Evolutionary conservation across 2,329 filamentous ascomycete genomes (phyloP), one percentile per base, ranked within the genome.

Genomic region (Dactylellina leptospora): DNA sequence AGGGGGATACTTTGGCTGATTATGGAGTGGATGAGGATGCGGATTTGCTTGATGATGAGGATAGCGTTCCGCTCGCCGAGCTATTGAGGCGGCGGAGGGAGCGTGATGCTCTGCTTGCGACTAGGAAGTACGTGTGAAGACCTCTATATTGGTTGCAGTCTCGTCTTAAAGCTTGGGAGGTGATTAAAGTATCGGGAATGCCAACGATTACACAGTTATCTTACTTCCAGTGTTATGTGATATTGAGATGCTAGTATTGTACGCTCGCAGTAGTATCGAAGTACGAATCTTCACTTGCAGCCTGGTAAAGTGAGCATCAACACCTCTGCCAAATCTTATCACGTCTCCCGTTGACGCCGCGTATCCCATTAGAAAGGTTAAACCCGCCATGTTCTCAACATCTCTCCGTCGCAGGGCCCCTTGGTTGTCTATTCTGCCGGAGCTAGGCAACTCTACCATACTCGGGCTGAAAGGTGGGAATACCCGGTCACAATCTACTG

Each of bases 11-110:
- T 30, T 80, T 95, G 53, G 83, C 85, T 42, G 91, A 95, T 76
- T 95, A 88, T 77, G 91, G 91, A 1, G 90, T 95, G 0, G 91
- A 93, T 75, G 89, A 92, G 76, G 89, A 90, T 11, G 85, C 84
- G 0, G 88, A 92, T 71, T 82, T 84, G 48, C 16, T 78, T 25
- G 83, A 82, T 70, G 83, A 84, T 74, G 83, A 85, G 36, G 85
- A 87, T 73, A 87, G 92, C 75, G 80, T 93, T 11, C 90, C 90
- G 0, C 80, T 93, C 40, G 87, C 85, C 2, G 87, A 91, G 77
- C 76, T 93, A 11, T 79, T 92, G 45, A 81, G 85, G 50, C 81
- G 87, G 74, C 81, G 87, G 73, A 85, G 76, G 42, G 69, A 73
- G 59, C 59, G 33, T 22, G 59, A 72, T 22, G 23, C 33, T 18